Evolutionary conservation across 768 basidiomycete genomes (phyloP).

Genomic region (Panaeolus papilionaceus): DNA sequence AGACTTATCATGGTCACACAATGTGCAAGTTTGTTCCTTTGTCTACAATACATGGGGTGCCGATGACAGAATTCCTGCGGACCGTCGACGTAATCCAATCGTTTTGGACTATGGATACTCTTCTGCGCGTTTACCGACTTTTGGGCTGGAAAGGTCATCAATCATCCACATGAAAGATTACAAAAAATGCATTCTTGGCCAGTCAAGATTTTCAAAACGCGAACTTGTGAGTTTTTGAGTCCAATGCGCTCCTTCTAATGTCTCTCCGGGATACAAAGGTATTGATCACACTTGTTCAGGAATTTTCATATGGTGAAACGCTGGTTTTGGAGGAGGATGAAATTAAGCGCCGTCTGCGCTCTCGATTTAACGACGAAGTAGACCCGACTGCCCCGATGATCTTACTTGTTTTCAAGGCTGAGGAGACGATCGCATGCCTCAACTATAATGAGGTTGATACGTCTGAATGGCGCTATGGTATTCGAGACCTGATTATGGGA

Average conservation of each 20-base stretch:
- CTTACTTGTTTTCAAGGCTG: constrained; percentile 53
- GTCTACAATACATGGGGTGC: constrained; percentile 33
- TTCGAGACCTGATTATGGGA: constrained; percentile 39
- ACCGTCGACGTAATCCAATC: constrained; percentile 29
- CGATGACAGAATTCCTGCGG: constrained; percentile 29
- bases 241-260: constrained; percentile 24
- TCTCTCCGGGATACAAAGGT: not conserved
- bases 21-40: constrained; percentile 33
- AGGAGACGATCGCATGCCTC: constrained; percentile 45
- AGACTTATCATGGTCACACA: constrained; percentile 28
- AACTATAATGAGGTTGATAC: constrained; percentile 47
- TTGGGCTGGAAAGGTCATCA: constrained; percentile 23
- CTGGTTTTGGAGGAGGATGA: not conserved
- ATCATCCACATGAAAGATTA: constrained; percentile 32
- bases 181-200: constrained; percentile 28
- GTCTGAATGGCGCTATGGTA: constrained; percentile 46
- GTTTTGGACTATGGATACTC: constrained; percentile 43
- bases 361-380: constrained; percentile 8
- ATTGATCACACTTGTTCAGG: constrained; percentile 24
- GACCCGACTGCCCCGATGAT: constrained; percentile 39
- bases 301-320: constrained; percentile 27
- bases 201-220: constrained; percentile 18
- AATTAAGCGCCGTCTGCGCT: not conserved
- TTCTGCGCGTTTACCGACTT: constrained; percentile 35
- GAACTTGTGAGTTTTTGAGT: constrained; percentile 17